Conservation (phyloP, 176 grass and related monocot species). For the Ananas comosus region DNA sequence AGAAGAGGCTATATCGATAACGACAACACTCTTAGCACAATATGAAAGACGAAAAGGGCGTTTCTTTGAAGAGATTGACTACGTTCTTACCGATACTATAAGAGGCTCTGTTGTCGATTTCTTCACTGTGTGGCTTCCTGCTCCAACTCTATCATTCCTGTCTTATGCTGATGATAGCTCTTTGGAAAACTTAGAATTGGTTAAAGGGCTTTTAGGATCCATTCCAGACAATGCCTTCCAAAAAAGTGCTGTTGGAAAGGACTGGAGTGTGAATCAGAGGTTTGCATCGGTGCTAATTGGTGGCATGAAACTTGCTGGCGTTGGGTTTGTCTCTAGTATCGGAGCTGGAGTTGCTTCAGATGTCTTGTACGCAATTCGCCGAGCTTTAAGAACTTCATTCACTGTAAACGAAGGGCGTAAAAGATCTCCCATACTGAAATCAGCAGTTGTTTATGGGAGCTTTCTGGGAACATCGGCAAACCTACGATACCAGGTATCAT, state of each 20-base stretch:
- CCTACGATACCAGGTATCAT: slow-evolving; percentile 87
- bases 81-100: slow-evolving; percentile 91
- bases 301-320: slow-evolving; percentile 79
- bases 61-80: slow-evolving; percentile 87
- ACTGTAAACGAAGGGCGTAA: slow-evolving; percentile 24
- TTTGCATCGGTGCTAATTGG: slow-evolving; percentile 79
- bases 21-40: slow-evolving; percentile 77
- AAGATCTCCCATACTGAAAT: slow-evolving; percentile 72
- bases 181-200: slow-evolving; percentile 57
- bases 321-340: slow-evolving; percentile 91
- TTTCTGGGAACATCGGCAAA: slow-evolving; percentile 97
- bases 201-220: slow-evolving; percentile 74
- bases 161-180: slow-evolving; percentile 65
- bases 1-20: slow-evolving; percentile 90
- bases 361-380: slow-evolving; percentile 45
- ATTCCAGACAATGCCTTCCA: slow-evolving; percentile 97
- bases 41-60: slow-evolving; percentile 88
- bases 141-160: slow-evolving; percentile 89
- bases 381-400: slow-evolving; percentile 49
- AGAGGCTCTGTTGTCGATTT: slow-evolving; percentile 97
- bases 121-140: slow-evolving; percentile 97
- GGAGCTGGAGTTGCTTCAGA: slow-evolving; percentile 89
- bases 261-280: slow-evolving; percentile 75
- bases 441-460: slow-evolving; percentile 66
- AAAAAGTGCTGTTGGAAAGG: slow-evolving; percentile 61